Conservation (phyloP, 768 basidiomycete genomes). For the Dacryopinax spathularia region DNA sequence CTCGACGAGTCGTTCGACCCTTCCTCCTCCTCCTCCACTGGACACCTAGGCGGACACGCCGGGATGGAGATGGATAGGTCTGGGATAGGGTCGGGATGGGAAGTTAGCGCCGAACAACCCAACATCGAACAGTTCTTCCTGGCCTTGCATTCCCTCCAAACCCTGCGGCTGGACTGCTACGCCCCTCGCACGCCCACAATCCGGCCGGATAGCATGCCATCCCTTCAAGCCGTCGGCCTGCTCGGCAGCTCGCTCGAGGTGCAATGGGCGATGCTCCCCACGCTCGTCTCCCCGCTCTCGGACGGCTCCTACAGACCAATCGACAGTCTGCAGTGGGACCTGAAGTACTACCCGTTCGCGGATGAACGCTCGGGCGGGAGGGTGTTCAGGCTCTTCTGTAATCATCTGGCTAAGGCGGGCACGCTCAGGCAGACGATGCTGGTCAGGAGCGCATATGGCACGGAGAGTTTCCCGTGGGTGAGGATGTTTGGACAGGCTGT, state of each 20-base stretch:
- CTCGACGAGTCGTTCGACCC: background rate
- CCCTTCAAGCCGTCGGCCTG: background rate
- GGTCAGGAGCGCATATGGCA: background rate
- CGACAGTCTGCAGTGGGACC: slow-evolving; percentile 2
- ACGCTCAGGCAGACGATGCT: background rate
- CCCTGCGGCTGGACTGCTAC: background rate
- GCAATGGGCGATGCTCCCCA: slow-evolving; percentile 1
- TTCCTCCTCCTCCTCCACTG: too few relatives aligned
- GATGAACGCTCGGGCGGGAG: background rate
- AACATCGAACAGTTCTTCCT: slow-evolving; percentile 4
- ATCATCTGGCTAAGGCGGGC: background rate
- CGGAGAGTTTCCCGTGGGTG: background rate
- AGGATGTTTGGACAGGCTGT: background rate
- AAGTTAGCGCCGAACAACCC: background rate
- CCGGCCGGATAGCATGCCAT: background rate
- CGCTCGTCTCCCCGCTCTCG: background rate
- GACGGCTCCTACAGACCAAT: background rate
- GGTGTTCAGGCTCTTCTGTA: background rate
- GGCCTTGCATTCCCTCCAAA: background rate
- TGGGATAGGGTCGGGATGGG: background rate
- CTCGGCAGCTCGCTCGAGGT: background rate
- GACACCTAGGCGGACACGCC: too few relatives aligned
- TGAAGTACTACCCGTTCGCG: background rate
- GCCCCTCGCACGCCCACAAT: slow-evolving; percentile 1
- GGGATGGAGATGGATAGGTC: background rate